Conservation (phyloP, 2,329 filamentous ascomycete genomes). For the Cercospora zeae-maydis region DNA sequence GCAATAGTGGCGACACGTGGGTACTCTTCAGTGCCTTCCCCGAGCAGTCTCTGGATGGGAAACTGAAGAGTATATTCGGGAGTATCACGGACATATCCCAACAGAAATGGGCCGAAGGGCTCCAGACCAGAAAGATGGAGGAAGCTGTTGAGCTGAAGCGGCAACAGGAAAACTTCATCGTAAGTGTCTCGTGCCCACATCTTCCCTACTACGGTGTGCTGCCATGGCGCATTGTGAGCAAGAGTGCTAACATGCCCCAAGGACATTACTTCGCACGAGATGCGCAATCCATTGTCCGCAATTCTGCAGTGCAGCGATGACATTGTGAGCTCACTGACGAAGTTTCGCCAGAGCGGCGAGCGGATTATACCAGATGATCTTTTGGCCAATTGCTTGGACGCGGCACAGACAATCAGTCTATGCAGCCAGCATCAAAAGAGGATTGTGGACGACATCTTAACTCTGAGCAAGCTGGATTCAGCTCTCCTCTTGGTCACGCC, state of each 20-base stretch:
- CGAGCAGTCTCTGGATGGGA: constrained; percentile 61
- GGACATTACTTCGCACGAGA: constrained; percentile 44
- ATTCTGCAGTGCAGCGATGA: constrained; percentile 75
- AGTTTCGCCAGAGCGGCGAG: constrained; percentile 45
- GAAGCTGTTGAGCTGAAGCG: constrained; percentile 78
- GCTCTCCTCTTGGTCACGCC: constrained; percentile 70
- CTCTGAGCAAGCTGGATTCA: constrained; percentile 71
- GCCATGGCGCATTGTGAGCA: not conserved
- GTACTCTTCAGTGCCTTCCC: constrained; percentile 73
- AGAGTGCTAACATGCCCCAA: constrained; percentile 3
- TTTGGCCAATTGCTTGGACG: constrained; percentile 62
- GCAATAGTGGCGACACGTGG: constrained; percentile 65
- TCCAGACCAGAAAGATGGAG: constrained; percentile 72
- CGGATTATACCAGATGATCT: constrained; percentile 39
- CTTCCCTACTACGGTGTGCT: too few species aligned
- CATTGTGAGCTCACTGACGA: constrained; percentile 54
- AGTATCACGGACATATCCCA: constrained; percentile 81
- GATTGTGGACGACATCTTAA: constrained; percentile 72
- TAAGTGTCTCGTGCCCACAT: not conserved
- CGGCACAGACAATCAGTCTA: constrained; percentile 71
- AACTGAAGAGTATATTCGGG: constrained; percentile 71
- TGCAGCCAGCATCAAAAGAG: constrained; percentile 78
- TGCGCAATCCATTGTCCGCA: constrained; percentile 68
- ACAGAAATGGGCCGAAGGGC: constrained; percentile 79
- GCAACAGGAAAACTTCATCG: constrained; percentile 53